Conservation (phyloP, 225 moss, liverwort and hornwort genomes). For the Straminergon stramineum region DNA sequence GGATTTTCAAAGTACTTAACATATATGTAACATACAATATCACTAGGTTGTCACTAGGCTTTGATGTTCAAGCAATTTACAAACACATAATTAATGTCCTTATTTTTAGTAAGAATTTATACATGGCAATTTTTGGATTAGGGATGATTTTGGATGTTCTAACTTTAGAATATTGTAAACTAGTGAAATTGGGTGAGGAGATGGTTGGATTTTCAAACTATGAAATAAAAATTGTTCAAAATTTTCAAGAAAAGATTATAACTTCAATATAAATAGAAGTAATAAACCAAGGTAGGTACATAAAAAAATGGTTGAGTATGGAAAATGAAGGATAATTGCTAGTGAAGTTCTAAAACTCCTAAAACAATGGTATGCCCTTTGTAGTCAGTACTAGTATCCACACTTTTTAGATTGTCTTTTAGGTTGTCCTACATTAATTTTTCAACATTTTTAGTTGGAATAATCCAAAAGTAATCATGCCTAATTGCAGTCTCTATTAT, state of each 20-base stretch:
- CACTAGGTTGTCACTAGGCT: accelerated
- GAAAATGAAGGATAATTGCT: background rate
- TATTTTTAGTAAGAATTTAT: too few relatives aligned
- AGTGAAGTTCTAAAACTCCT: background rate
- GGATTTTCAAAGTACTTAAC: background rate
- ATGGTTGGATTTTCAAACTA: background rate
- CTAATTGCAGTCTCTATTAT: background rate
- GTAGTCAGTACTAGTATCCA: accelerated
- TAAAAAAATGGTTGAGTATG: background rate
- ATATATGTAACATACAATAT: background rate
- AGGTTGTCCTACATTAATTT: background rate
- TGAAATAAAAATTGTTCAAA: background rate
- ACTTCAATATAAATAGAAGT: background rate
- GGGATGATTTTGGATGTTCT: background rate
- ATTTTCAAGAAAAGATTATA: background rate
- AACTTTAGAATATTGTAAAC: background rate
- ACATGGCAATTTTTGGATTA: accelerated
- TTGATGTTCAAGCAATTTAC: accelerated
- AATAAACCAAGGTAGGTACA: background rate
- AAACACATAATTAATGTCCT: accelerated
- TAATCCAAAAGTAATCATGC: background rate
- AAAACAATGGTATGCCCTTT: accelerated
- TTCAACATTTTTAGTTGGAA: background rate
- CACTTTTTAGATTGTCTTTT: background rate
- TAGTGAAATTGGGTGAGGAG: background rate